phyloP scores from a whole-genome alignment of 2,329 filamentous ascomycete genomes.

The Hyphodiscus sp. region DNA sequence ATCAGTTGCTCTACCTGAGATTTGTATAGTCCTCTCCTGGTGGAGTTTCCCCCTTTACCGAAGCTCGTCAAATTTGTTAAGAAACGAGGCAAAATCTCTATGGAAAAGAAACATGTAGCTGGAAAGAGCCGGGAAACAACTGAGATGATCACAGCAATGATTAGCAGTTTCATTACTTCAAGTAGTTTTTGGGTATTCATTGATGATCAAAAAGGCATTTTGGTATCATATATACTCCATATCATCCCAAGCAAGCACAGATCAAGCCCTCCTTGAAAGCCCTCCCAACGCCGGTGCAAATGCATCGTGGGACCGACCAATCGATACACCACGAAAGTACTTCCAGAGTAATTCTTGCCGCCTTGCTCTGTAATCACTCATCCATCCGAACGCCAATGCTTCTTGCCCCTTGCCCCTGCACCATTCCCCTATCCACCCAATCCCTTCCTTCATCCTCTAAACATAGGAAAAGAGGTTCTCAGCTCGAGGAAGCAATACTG shows the following conservation, averaged over 20 bases:
- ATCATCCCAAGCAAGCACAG: background rate
- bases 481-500: background rate
- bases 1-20: too few species aligned
- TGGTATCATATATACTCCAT: background rate
- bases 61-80: too few species aligned
- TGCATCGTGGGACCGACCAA: background rate
- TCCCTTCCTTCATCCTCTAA: background rate
- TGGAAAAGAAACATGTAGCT: too few species aligned
- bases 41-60: too few species aligned
- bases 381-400: too few species aligned
- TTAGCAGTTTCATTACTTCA: too few species aligned
- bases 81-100: too few species aligned
- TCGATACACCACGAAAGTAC: background rate
- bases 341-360: background rate
- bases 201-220: background rate
- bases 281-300: background rate
- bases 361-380: too few species aligned
- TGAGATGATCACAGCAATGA: too few species aligned
- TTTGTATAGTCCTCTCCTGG: too few species aligned
- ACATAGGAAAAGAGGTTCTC: background rate
- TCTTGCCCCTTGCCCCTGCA: background rate
- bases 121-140: too few species aligned
- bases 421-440: background rate
- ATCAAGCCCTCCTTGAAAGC: background rate
- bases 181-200: background rate